These are phyloP conservation scores for Immersiella caudata DNA, from an alignment of 495 filamentous ascomycete genomes.

Conservation along the genomic window DNA sequence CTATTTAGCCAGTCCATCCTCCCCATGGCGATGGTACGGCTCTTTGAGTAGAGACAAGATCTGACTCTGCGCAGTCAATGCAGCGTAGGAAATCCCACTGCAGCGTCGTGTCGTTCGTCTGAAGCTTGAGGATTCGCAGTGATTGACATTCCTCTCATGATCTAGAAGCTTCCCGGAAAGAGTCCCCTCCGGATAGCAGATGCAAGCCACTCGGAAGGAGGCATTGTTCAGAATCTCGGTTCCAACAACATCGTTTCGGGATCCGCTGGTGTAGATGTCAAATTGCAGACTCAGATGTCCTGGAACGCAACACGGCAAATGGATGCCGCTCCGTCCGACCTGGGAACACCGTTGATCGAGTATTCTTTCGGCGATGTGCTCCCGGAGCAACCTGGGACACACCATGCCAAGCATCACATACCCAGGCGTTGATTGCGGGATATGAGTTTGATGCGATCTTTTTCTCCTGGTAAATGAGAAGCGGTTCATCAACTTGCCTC, in stretches of 20 bases:
- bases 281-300: neutral
- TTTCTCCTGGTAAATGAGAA: neutral
- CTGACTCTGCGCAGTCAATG: conserved; percentile 25
- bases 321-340: neutral
- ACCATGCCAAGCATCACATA: conserved; percentile 7
- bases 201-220: neutral
- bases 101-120: conserved; percentile 15
- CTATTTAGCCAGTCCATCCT: conserved; percentile 30
- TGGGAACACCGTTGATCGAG: neutral
- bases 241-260: conserved; percentile 1
- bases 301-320: neutral
- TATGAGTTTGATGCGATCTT: neutral
- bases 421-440: conserved; percentile 13
- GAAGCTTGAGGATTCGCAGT: conserved; percentile 16
- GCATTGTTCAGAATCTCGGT: neutral
- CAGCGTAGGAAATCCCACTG: conserved; percentile 20
- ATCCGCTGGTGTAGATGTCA: neutral
- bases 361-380: conserved; percentile 8
- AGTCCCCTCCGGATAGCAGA: conserved; percentile 7
- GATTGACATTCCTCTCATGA: conserved; percentile 8
- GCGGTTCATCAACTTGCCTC: neutral
- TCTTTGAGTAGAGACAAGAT: conserved; percentile 21
- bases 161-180: conserved; percentile 22
- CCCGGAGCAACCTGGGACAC: conserved; percentile 12
- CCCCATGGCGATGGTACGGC: conserved; percentile 25